Evolutionary conservation across 768 basidiomycete species (phyloP).

Genomic region (Termitomyces eurrhizus): DNA sequence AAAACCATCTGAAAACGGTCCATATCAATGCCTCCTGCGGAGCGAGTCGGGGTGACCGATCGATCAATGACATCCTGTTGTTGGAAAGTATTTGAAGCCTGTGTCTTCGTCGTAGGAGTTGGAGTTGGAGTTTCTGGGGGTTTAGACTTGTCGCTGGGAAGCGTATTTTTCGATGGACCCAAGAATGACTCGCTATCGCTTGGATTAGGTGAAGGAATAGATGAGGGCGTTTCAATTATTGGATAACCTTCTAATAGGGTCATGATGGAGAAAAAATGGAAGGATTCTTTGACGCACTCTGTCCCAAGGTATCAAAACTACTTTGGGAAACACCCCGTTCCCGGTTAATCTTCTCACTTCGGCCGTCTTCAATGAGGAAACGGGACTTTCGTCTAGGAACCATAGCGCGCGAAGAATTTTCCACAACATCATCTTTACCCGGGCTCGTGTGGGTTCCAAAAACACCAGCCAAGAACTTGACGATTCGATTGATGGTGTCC

Average conservation of each 20-base stretch:
- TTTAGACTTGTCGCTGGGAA: background rate
- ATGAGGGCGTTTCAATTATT: constrained; percentile 43
- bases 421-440: constrained; percentile 27
- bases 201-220: constrained; percentile 31
- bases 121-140: background rate
- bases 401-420: constrained; percentile 35
- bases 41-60: constrained; percentile 22
- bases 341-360: constrained; percentile 37
- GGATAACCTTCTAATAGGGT: constrained; percentile 33
- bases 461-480: constrained; percentile 91
- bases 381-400: constrained; percentile 49
- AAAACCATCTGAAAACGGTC: constrained; percentile 48
- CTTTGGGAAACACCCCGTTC: constrained; percentile 29
- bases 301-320: background rate
- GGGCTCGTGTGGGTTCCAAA: constrained; percentile 60
- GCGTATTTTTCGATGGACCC: background rate
- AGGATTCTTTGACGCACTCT: constrained; percentile 11
- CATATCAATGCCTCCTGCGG: constrained; percentile 15
- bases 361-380: constrained; percentile 64
- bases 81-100: background rate
- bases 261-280: constrained; percentile 12
- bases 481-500: constrained; percentile 92
- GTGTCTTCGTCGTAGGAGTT: background rate
- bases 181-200: constrained; percentile 9
- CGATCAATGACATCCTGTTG: constrained; percentile 16